Base-by-base conservation (phyloP, 2,329 filamentous ascomycete genomes). In the Pseudocercospora macadamiae region DNA sequence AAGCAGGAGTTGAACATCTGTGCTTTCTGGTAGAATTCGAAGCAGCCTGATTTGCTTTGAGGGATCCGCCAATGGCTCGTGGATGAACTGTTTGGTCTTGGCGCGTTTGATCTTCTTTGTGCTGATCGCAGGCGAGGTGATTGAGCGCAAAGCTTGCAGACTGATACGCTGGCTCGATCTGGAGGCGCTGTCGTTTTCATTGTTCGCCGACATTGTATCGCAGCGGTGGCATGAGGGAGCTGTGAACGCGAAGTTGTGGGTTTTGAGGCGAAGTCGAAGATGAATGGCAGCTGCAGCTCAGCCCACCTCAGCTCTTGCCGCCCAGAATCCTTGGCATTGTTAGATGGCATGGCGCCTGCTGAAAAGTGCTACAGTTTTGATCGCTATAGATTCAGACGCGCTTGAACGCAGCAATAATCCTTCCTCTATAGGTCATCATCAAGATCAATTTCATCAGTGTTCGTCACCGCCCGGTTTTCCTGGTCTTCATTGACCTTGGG, bases 401-500 rank as follows among this genome's bases (percentile, higher is more conserved):
- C 47, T 30, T 12, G n/a, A 49, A 49, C 26, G 47, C 26, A 49
- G 26, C 26, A 30, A 34, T 18, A 1, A 14, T 16, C 26, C n/a
- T 16, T 23, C n/a, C 7, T 19, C 47, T 49, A 49, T 16, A 49
- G 44, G 19, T 72, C 71, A 49, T 73, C 72, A 55, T 73, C 72
- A 32, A 74, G 58, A 55, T 74, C 71, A 51, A 74, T 72, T 59
- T 72, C 72, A 52, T 70, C 70, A 39, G 68, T 59, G 37, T 72
- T 70, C 12, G 61, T 60, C 28, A 60, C 59, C 48, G 58, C 60
- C 47, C 62, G 52, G 32, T 55, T 56, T 23, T 56, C 65, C 30
- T 64, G 37, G 2, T 54, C 52, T n/a, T 34, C 34, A 51, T 52
- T 45, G 54, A 57, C 53, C 16, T 49, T 30, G 10, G 59, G 51